Evolutionary conservation across 192 early-diverging fungal species (phyloP), one percentile per base, ranked within the genome.

Genomic region (Backusella luteola): DNA sequence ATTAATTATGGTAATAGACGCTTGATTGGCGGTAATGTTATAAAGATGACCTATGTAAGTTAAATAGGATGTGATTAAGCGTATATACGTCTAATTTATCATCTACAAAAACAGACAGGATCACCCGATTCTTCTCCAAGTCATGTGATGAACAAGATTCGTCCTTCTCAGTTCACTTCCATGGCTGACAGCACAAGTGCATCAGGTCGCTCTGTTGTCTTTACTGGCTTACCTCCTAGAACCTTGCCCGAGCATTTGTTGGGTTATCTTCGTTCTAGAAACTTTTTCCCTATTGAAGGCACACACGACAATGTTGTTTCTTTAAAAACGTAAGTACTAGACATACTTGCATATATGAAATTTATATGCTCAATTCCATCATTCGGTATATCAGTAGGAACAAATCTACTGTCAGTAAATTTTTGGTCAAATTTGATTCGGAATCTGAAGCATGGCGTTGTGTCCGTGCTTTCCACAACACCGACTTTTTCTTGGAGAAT

Each of bases 361-460:
- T 17, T 2, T 29, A 14, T 63, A 26, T 63, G 21, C 19, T 52
- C 44, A 14, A 67, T 66, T 46, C 49, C 42, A 44, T 44, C 42
- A 17, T 44, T 14, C 15, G 15, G 15, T 19, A 26, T 21, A 34
- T 21, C 67, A 81, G 80, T 39, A 69, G 41, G 38, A 21, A 77
- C 19, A 67, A 44, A 34, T 42, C 76, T 21, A 34, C 67, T 12
- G 67, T 74, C 6, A 42, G 69, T 26, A 81, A 81, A 26, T 81
- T 75, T 17, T 56, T 81, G 19, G 67, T 81, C 1, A 81, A 77
- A 34, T 81, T 81, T 71, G 76, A 71, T 12, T 77, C 80, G 17
- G 80, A 81, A 36, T 69, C 80, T 21, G 80, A 81, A 67, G 80
- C 80, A 69, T 81, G 80, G 80, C 70, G 80, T 21, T 77, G 76